These are phyloP conservation scores for Reticulascus tulasneorum DNA, from an alignment of 2,329 filamentous ascomycete genomes.

Conservation along the genomic window DNA sequence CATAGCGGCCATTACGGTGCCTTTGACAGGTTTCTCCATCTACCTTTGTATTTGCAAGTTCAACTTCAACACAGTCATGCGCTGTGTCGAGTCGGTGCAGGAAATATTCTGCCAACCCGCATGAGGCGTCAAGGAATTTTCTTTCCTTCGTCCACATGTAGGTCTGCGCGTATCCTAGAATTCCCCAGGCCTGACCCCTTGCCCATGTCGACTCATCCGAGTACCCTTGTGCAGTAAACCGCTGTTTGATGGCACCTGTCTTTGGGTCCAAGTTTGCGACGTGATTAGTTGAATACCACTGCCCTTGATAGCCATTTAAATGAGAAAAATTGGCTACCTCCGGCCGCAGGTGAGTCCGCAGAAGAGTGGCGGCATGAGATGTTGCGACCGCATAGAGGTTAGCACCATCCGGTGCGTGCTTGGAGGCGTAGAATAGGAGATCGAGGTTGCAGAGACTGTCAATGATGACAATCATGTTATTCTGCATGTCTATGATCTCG, in stretches of 20 bases:
- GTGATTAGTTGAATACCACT: slow-evolving; percentile 31
- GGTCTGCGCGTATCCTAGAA: slow-evolving; percentile 44
- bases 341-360: slow-evolving; percentile 32
- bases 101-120: slow-evolving; percentile 44
- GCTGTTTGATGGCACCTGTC: slow-evolving; percentile 32
- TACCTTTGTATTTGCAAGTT: slow-evolving; percentile 11
- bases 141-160: slow-evolving; percentile 42
- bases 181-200: slow-evolving; percentile 45
- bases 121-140: slow-evolving; percentile 37
- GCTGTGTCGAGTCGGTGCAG: slow-evolving; percentile 29
- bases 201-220: slow-evolving; percentile 42
- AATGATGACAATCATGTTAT: slow-evolving; percentile 34
- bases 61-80: slow-evolving; percentile 16
- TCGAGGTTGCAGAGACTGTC: slow-evolving; percentile 39
- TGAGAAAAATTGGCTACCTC: slow-evolving; percentile 16
- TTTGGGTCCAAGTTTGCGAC: slow-evolving; percentile 41
- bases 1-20: slow-evolving; percentile 19
- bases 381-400: slow-evolving; percentile 30
- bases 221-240: slow-evolving; percentile 43
- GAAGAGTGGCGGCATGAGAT: slow-evolving; percentile 33
- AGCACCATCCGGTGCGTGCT: slow-evolving; percentile 21
- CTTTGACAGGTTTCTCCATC: too few species aligned
- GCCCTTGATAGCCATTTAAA: slow-evolving; percentile 16
- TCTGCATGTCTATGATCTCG: slow-evolving; percentile 20
- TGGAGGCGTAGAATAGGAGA: slow-evolving; percentile 32